Evolutionary conservation across 164 flowering plant species (phyloP).

Genomic region (Sedum album): DNA sequence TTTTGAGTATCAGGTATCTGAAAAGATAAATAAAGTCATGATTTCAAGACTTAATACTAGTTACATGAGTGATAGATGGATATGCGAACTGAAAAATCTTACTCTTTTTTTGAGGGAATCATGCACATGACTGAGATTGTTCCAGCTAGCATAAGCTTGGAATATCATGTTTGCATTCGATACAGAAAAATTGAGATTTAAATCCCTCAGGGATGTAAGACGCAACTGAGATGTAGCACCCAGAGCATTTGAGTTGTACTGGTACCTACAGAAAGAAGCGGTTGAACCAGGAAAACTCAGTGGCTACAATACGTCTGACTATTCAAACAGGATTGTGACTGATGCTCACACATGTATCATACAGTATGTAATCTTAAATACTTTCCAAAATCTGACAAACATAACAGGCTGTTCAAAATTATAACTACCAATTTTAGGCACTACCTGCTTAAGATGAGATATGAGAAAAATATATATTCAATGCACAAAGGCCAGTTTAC

Average conservation of each 20-base stretch:
- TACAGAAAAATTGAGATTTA: slow-evolving; percentile 82
- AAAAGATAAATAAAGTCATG: neutral
- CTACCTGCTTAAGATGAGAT: neutral
- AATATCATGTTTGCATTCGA: slow-evolving; percentile 84
- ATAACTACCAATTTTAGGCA: neutral
- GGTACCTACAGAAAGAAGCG: slow-evolving; percentile 46
- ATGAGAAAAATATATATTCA: neutral
- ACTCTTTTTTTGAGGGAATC: slow-evolving; percentile 36
- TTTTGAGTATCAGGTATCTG: slow-evolving; percentile 46
- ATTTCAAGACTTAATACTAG: neutral
- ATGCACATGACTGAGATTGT: slow-evolving; percentile 50
- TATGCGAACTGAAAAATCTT: slow-evolving; percentile 5
- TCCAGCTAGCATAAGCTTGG: slow-evolving; percentile 99
- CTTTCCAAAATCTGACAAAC: neutral
- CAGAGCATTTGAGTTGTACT: slow-evolving; percentile 54
- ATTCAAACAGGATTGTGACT: neutral
- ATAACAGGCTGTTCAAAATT: neutral
- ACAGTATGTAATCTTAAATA: neutral
- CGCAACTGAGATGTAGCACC: slow-evolving; percentile 78
- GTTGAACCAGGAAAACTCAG: neutral
- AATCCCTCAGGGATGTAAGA: slow-evolving; percentile 60
- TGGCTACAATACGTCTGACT: neutral
- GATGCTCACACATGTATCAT: neutral
- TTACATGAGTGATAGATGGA: neutral
- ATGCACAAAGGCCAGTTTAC: neutral